These are phyloP conservation scores for Fomitopsis pulvina DNA, from an alignment of 768 basidiomycete species.

Conservation along the genomic window DNA sequence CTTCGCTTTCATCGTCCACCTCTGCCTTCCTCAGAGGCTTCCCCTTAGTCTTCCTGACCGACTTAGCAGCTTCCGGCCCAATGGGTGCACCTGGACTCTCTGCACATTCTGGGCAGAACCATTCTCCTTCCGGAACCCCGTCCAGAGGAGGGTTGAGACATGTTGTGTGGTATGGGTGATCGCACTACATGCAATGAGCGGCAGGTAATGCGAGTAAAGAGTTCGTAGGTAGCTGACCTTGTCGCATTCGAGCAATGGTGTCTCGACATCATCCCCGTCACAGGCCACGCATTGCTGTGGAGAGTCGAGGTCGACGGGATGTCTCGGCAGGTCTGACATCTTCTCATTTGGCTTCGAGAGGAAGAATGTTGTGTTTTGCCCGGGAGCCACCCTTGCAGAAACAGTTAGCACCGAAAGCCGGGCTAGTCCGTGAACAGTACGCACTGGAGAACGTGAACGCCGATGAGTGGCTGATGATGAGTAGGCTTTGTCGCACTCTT, in stretches of 20 bases:
- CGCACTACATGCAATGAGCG: conserved; percentile 52
- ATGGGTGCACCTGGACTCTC: conserved; percentile 49
- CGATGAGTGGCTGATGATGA: conserved; percentile 60
- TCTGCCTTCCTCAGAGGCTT: conserved; percentile 10
- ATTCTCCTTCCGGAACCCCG: conserved; percentile 81
- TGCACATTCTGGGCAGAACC: conserved; percentile 81
- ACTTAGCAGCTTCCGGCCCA: conserved; percentile 17
- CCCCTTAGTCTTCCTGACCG: neutral
- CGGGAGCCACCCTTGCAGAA: conserved; percentile 62
- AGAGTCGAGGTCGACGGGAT: conserved; percentile 67
- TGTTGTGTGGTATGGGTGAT: conserved; percentile 77
- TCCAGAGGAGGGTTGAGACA: conserved; percentile 77
- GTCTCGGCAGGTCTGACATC: conserved; percentile 71
- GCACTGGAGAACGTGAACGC: conserved; percentile 74
- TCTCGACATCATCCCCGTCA: conserved; percentile 60
- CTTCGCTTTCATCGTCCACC: conserved; percentile 21
- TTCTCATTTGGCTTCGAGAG: conserved; percentile 71
- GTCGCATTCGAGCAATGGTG: conserved; percentile 80
- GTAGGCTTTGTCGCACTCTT: conserved; percentile 86
- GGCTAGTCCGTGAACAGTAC: conserved; percentile 13
- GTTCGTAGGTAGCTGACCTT: conserved; percentile 47
- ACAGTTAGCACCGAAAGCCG: neutral
- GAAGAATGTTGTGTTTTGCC: conserved; percentile 83
- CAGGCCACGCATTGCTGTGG: conserved; percentile 71
- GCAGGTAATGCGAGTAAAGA: neutral